A percentile compares a stretch with the other conserved stretches of the same genome.
Conservation (phyloP, 441 rosid species). For the Populus trichocarpa region DNA sequence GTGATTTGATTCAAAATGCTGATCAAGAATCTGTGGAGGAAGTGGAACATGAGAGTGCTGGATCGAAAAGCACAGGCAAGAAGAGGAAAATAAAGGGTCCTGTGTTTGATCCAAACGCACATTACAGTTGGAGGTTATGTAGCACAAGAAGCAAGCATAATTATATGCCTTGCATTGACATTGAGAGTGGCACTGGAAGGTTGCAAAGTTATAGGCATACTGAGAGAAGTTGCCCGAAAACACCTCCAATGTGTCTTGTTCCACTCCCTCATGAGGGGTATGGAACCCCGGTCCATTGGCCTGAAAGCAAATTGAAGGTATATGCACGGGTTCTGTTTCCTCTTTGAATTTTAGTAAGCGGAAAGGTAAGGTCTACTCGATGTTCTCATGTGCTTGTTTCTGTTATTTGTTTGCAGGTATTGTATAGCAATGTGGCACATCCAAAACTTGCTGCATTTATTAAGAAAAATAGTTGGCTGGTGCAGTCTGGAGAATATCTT, state of each 20-base stretch:
- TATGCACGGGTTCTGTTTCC: slow-evolving; percentile 10
- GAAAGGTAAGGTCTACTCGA: slow-evolving; percentile 17
- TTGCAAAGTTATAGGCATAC: slow-evolving; percentile 70
- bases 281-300: slow-evolving; percentile 71
- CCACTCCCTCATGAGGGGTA: slow-evolving; percentile 85
- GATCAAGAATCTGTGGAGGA: slow-evolving; percentile 47
- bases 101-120: slow-evolving; percentile 79
- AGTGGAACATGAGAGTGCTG: slow-evolving; percentile 43
- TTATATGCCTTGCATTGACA: slow-evolving; percentile 95
- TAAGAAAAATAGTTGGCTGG: slow-evolving; percentile 75
- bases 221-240: slow-evolving; percentile 88
- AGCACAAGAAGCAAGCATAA: slow-evolving; percentile 87
- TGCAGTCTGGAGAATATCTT: slow-evolving; percentile 64
- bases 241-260: slow-evolving; percentile 76
- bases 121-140: slow-evolving; percentile 81
- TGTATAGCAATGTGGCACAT: slow-evolving; percentile 84
- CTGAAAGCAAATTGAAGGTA: slow-evolving; percentile 84
- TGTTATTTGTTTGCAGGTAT: slow-evolving; percentile 49
- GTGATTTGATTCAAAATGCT: slow-evolving; percentile 36
- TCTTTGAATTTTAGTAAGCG: slow-evolving; percentile 8
- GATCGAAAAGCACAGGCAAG: slow-evolving; percentile 30
- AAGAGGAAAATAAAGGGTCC: slow-evolving; percentile 81
- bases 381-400: slow-evolving; percentile 17
- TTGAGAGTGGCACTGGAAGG: slow-evolving; percentile 59
- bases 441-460: slow-evolving; percentile 80